Evolutionary conservation across 2,329 filamentous ascomycete species (phyloP), one percentile per base, ranked within the genome.

Genomic region (Diplodia seriata): DNA sequence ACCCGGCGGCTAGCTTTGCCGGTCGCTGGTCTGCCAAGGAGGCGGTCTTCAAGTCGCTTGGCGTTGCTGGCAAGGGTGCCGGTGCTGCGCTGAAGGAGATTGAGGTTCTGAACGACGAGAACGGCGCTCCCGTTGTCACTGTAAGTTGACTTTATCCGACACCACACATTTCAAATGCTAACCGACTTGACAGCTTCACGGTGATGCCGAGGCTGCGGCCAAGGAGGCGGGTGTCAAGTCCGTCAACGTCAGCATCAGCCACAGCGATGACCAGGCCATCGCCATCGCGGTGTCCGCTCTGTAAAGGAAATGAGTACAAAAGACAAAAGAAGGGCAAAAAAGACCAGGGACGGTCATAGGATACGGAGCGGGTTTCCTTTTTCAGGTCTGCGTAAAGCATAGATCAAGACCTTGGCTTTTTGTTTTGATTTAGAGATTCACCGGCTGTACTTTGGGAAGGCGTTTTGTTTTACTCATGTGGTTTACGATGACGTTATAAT

Each of bases 21-120:
- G 95, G 95, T 61, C 89, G 93, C 73, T 99, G 95, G 95, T 94
- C 91, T 75, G 95, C 95, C 43, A 99, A 99, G 84, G 95, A 99
- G 82, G 95, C 95, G 33, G 94, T 99, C 0, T 99, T 99, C 86
- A 99, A 99, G 87, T 93, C 92, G 47, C 85, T 99, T 15, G 93
- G 94, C 72, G 94, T 98, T 14, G 83, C 86, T 73, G 91, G 94
- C 80, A 90, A 91, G 81, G 95, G 95, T 70, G 94, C 91, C 11
- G 95, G 96, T 71, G 94, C 95, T 69, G 86, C 93, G 18, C 81
- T 99, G 81, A 95, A 90, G 84, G 94, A 98, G 51, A 99, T 99
- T 82, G 96, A 99, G 83, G 94, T 99, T 74, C 80, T 88, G 70
- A 90, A 89, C 74, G 90, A 94, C 75, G 89, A 91, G 72, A 90